Conservation (phyloP, 768 basidiomycete genomes). For the Collybia sp. region DNA sequence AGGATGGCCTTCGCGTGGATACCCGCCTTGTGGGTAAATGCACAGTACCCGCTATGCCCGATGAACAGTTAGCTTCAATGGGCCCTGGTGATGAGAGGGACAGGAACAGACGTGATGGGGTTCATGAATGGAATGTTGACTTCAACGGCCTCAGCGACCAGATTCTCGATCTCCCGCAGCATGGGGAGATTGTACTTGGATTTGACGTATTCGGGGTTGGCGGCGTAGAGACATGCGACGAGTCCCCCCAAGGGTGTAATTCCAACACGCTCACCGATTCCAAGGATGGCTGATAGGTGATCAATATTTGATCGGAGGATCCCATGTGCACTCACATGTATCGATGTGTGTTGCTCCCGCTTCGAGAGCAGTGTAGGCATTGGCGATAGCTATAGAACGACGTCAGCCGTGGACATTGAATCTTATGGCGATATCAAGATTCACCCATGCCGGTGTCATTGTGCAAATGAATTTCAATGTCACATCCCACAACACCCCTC, state of each 20-base stretch:
- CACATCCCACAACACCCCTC: slow-evolving; percentile 92
- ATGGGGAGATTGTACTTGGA: slow-evolving; percentile 96
- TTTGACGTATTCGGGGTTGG: slow-evolving; percentile 99
- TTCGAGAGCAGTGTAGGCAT: slow-evolving; percentile 96
- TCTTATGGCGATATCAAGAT: slow-evolving; percentile 11
- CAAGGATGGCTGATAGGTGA: slow-evolving; percentile 70
- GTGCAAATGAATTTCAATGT: slow-evolving; percentile 97
- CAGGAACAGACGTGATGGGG: slow-evolving; percentile 71
- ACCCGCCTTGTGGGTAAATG: slow-evolving; percentile 99
- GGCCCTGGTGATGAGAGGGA: slow-evolving; percentile 7
- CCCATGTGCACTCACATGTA: slow-evolving; percentile 60
- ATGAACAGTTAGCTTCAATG: slow-evolving; percentile 3
- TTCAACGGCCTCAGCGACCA: slow-evolving; percentile 98
- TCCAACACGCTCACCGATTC: slow-evolving; percentile 98
- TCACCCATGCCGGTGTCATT: slow-evolving; percentile 96
- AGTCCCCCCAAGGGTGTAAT: slow-evolving; percentile 98
- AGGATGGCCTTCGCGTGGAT: slow-evolving; percentile 99
- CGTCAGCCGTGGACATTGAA: neutral
- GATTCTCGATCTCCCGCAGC: slow-evolving; percentile 98
- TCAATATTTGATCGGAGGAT: neutral
- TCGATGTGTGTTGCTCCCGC: slow-evolving; percentile 99
- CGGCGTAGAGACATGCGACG: slow-evolving; percentile 93
- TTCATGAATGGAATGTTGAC: slow-evolving; percentile 98
- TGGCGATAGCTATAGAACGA: slow-evolving; percentile 74
- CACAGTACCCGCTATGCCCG: slow-evolving; percentile 84